A percentile compares a stretch with the other conserved stretches of the same genome.
Conservation (phyloP, 345 rosid species). For the Moricandia arvensis region DNA sequence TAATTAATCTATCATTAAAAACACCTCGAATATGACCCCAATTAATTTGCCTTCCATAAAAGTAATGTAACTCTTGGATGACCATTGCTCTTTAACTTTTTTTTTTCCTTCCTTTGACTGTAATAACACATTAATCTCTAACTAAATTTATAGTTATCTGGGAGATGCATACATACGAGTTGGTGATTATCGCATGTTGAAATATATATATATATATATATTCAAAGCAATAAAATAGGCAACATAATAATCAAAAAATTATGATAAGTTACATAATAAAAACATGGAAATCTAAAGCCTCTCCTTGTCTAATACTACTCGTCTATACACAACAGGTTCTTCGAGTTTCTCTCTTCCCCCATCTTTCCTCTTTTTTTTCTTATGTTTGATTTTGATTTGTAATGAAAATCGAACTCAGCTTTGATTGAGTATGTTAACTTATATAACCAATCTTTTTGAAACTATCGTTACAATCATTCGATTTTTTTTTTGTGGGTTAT, state of each 20-base stretch:
- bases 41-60: background rate
- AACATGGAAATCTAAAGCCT: slow-evolving; percentile 9
- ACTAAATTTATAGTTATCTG: background rate
- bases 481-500: background rate
- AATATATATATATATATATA: background rate
- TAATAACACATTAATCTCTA: background rate
- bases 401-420: background rate
- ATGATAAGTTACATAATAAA: background rate
- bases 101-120: background rate
- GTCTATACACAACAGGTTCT: slow-evolving; percentile 16
- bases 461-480: background rate
- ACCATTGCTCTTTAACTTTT: background rate
- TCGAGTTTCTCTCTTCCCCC: background rate
- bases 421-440: background rate
- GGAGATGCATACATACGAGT: background rate
- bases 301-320: background rate
- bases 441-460: background rate
- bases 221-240: background rate
- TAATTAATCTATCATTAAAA: background rate
- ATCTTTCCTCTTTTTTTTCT: background rate
- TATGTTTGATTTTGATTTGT: slow-evolving; percentile 1
- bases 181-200: background rate
- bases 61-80: background rate
- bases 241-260: background rate
- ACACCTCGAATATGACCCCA: no score